phyloP scores from a whole-genome alignment of 257 asterid genomes.

The Gynochthodes officinalis region DNA sequence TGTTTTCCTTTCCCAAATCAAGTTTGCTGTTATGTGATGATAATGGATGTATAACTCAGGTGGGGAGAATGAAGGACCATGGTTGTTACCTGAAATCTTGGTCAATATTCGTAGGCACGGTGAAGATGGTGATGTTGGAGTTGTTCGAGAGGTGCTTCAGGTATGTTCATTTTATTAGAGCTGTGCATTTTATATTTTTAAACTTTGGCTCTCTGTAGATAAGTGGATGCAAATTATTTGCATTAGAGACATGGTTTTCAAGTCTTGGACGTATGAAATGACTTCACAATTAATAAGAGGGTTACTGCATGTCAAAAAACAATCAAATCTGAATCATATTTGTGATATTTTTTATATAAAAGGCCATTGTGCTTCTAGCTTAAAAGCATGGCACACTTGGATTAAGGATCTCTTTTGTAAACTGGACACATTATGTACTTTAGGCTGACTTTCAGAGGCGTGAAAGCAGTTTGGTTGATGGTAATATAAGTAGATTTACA shows the following conservation, averaged over 20 bases:
- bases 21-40: neutral
- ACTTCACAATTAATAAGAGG: no score
- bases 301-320: neutral
- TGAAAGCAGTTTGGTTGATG: neutral
- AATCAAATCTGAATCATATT: neutral
- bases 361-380: neutral
- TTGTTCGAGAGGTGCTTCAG: slow-evolving; percentile 70
- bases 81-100: slow-evolving; percentile 79
- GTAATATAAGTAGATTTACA: neutral
- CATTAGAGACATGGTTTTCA: no score
- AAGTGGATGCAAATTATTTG: neutral
- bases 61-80: slow-evolving; percentile 78
- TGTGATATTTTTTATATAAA: neutral
- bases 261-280: no score
- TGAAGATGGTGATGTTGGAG: slow-evolving; percentile 63
- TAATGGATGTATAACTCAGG: slow-evolving; percentile 38
- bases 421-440: neutral
- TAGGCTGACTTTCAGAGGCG: neutral
- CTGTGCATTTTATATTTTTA: neutral
- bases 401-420: neutral
- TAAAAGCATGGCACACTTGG: neutral
- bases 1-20: neutral
- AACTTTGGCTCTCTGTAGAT: neutral
- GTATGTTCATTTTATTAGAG: slow-evolving; percentile 35
- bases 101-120: slow-evolving; percentile 70